Evolutionary conservation across 495 filamentous ascomycete genomes (phyloP).

Genomic region (Penicillium pulvis): DNA sequence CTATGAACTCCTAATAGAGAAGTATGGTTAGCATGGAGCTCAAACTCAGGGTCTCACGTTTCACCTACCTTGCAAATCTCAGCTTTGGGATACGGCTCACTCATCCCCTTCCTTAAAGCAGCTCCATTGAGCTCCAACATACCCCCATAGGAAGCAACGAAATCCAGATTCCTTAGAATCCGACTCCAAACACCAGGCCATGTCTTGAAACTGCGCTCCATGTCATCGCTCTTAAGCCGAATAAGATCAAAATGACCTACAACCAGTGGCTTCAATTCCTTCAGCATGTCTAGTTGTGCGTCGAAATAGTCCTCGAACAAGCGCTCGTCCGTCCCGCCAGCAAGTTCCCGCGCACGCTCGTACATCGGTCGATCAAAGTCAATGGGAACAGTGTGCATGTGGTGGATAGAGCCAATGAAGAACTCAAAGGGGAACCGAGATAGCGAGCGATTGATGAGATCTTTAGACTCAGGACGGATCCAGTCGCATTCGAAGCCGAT

Average conservation of each 20-base stretch:
- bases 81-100: slow-evolving; percentile 81
- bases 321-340: slow-evolving; percentile 66
- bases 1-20: slow-evolving; percentile 53
- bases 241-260: slow-evolving; percentile 96
- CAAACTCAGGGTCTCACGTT: slow-evolving; percentile 1
- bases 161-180: slow-evolving; percentile 71
- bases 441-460: slow-evolving; percentile 60
- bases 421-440: slow-evolving; percentile 70
- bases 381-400: slow-evolving; percentile 82
- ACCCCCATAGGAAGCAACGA: slow-evolving; percentile 71
- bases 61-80: slow-evolving; percentile 72
- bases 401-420: slow-evolving; percentile 90
- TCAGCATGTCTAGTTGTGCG: slow-evolving; percentile 78
- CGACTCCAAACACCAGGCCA: slow-evolving; percentile 69
- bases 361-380: slow-evolving; percentile 79
- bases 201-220: slow-evolving; percentile 55
- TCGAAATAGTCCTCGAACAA: slow-evolving; percentile 86
- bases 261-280: slow-evolving; percentile 69
- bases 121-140: slow-evolving; percentile 87
- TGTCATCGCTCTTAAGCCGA: slow-evolving; percentile 71
- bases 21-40: slow-evolving; percentile 1
- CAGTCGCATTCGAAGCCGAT: slow-evolving; percentile 94
- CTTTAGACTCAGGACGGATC: slow-evolving; percentile 68
- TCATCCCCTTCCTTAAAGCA: slow-evolving; percentile 84
- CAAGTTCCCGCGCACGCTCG: slow-evolving; percentile 54